Base-by-base conservation (phyloP, 441 rosid genomes). In the Adansonia rubrostipa region DNA sequence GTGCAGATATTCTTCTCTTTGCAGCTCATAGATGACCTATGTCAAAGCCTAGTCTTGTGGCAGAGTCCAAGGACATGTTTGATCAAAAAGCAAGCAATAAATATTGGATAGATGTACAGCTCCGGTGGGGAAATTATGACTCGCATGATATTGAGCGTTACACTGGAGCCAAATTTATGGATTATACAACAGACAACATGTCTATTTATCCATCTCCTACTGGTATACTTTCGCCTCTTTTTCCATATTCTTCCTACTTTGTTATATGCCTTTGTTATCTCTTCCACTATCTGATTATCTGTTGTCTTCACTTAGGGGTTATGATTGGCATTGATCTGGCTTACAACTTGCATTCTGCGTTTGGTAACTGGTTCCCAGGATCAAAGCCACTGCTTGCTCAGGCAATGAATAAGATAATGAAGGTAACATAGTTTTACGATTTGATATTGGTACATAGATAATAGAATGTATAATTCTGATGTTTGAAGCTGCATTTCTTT, bases 391-490 rank as follows among this genome's bases (percentile, higher is more conserved):
- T 96, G 62, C 89, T 96, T 78, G 98, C 98, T 74, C 98, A 90
- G 85, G 99, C 98, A 40, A 94, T 94, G 98, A 97, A 94, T 85
- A 97, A 94, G 88, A 97, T 97, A 81, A 97, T 96, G 98, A 97
- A 96, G 97, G 98, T 91, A 77, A 54, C 28, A 47, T 62, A n/a
- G 2, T 51, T 10, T 15, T 73, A 42, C 57, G 19, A 53, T 71
- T 58, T 28, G 4, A 36, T 15, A 19, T 57, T 5, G 64, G 42
- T 15, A 15, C 48, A 71, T 24, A 42, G 53, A 5, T 50, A 7
- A 61, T 61, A 45, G 62, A 48, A 24, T 24, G 24, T 62, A 22
- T 62, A 19, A 6, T 75, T 58, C 56, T 10, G 42, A 8, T 36
- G 3, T 24, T 20, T 24, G 53, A n/a, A 17, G 22, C 4, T 54